Base-by-base conservation (phyloP, 345 rosid species). In the Erucastrum elatum region DNA sequence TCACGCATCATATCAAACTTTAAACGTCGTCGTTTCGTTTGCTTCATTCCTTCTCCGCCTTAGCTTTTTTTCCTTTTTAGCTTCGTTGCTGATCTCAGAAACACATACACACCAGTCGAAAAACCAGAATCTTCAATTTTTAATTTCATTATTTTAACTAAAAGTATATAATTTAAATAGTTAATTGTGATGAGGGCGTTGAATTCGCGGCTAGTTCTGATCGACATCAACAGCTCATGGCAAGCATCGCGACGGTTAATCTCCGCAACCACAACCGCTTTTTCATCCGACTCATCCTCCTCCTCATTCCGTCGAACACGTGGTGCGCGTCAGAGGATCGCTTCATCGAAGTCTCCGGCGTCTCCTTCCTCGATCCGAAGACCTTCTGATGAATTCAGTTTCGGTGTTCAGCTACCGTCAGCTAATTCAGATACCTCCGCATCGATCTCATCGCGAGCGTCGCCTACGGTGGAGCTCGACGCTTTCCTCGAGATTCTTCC, bases 401-500 rank as follows among this genome's bases (percentile, higher is more conserved):
- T 85, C 66, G 88, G 87, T 77, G 81, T 86, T 62, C 64, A 62
- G 67, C 63, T 39, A 12, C 69, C 81, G 6, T 75, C 81, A 41
- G 29, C 69, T 16, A 90, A 84, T 69, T 84, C 77, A 4, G 77
- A 80, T 12, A 77, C 71, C 76, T 59, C 58, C 25, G 76, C 80
- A 15, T 65, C 74, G 83, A 64, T 76, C 1, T 13, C 72, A 0
- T 5, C 55, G 66, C 27, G 8, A 21, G 3, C 59, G 6, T 9
- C 71, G 37, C 65, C 74, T 37, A 82, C 79, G 12, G 66, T 84
- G 56, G 98, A 92, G 84, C 86, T 94, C 64, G 97, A 83, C 67
- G 69, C 86, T 79, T 92, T 92, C 74, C 85, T 92, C 67, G 91
- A 92, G 70, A 72, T 94, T 84, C 80, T 92, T 75, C 98, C 98